Evolutionary conservation across 495 filamentous ascomycete genomes (phyloP).

Genomic region (Aspergillus egyptiacus): DNA sequence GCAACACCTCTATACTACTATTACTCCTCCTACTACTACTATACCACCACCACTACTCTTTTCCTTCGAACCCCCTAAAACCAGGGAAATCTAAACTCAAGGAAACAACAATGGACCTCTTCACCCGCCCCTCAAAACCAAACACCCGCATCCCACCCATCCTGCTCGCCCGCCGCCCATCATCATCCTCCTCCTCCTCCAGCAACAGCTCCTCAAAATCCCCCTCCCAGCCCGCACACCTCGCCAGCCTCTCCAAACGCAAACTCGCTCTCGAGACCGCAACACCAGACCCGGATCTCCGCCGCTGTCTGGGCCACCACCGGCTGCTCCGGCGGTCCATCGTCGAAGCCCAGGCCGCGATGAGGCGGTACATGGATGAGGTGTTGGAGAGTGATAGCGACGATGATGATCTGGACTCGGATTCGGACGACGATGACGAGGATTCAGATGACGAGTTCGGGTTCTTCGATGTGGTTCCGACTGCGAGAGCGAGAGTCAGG

Average conservation of each 20-base stretch:
- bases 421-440: neutral
- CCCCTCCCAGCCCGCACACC: slow-evolving; percentile 9
- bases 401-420: too few relatives aligned
- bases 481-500: neutral
- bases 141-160: slow-evolving; percentile 22
- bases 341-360: slow-evolving; percentile 16
- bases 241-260: slow-evolving; percentile 18
- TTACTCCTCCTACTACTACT: too few relatives aligned
- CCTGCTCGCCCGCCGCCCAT: slow-evolving; percentile 4
- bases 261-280: slow-evolving; percentile 18
- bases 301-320: slow-evolving; percentile 24
- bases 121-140: slow-evolving; percentile 12
- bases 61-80: too few relatives aligned
- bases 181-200: neutral
- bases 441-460: neutral
- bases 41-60: too few relatives aligned
- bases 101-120: neutral
- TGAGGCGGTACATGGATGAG: slow-evolving; percentile 12
- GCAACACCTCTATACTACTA: too few relatives aligned
- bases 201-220: neutral
- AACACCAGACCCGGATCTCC: slow-evolving; percentile 20
- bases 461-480: neutral
- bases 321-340: slow-evolving; percentile 18
- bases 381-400: slow-evolving; percentile 12
- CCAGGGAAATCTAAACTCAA: too few relatives aligned